Percentiles rank a stretch among this genome's conserved stretches.
Conservation (phyloP, 495 filamentous ascomycete species). For the Neurospora sp. region DNA sequence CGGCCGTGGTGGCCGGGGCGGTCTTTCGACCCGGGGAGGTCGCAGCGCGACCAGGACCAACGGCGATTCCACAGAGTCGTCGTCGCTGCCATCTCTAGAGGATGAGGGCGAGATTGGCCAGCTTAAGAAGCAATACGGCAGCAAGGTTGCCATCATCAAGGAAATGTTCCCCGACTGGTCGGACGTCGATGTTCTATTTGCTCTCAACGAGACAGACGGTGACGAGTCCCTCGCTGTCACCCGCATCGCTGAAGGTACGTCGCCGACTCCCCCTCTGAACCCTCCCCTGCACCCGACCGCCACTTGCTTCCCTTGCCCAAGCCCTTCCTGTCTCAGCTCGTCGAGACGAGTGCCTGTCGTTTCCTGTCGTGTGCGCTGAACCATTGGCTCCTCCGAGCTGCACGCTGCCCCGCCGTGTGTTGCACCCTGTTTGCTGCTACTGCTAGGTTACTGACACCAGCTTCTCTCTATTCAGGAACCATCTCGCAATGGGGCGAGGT, state of each 20-base stretch:
- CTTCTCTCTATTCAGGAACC: slow-evolving; percentile 46
- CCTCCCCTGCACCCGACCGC: slow-evolving; percentile 1
- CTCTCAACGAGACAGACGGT: slow-evolving; percentile 83
- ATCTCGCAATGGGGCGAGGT: slow-evolving; percentile 94
- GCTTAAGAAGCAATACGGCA: slow-evolving; percentile 78
- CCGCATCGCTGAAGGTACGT: slow-evolving; percentile 82
- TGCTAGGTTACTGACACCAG: slow-evolving; percentile 17
- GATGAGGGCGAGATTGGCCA: slow-evolving; percentile 86
- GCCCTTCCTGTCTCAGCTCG: not conserved
- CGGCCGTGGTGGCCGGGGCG: slow-evolving; percentile 58
- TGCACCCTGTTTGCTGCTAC: slow-evolving; percentile 1
- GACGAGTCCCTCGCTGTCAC: slow-evolving; percentile 76
- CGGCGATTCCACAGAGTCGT: slow-evolving; percentile 49
- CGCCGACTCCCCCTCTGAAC: not conserved
- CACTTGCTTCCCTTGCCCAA: not conserved
- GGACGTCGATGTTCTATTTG: slow-evolving; percentile 81
- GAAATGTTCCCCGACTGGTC: slow-evolving; percentile 92
- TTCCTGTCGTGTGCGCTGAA: not conserved
- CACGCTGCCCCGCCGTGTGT: not conserved
- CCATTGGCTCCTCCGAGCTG: not conserved
- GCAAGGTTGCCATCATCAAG: slow-evolving; percentile 63
- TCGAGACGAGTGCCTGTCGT: not conserved
- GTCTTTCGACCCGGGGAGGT: slow-evolving; percentile 63
- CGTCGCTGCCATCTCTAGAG: slow-evolving; percentile 43
- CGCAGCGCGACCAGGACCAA: slow-evolving; percentile 41